A percentile compares a stretch with the other conserved stretches of the same genome.
phyloP scores from a whole-genome alignment of 2,329 filamentous ascomycete genomes.

The Colletotrichum scovillei region DNA sequence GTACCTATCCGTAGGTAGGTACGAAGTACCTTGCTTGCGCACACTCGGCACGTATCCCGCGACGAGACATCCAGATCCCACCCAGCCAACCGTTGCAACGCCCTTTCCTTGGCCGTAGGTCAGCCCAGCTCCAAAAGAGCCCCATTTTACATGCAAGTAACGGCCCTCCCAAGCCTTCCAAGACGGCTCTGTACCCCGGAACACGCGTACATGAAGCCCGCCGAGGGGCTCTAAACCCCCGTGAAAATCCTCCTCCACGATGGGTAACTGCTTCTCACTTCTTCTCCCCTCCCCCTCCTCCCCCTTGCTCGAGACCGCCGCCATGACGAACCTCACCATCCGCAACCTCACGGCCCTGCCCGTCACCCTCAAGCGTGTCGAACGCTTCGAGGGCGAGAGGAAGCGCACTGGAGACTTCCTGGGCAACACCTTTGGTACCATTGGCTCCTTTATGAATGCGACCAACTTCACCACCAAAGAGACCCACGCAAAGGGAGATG shows the following conservation, averaged over 20 bases:
- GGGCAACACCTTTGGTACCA: constrained; percentile 55
- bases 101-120: constrained; percentile 12
- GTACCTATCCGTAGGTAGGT: not conserved
- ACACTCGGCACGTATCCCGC: not conserved
- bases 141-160: constrained; percentile 34
- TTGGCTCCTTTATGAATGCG: constrained; percentile 58
- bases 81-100: constrained; percentile 1
- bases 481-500: constrained; percentile 63
- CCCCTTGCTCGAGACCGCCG: constrained; percentile 33
- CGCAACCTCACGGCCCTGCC: constrained; percentile 83
- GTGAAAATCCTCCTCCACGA: constrained; percentile 31
- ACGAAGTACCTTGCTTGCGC: not conserved
- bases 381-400: constrained; percentile 73
- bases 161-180: constrained; percentile 20
- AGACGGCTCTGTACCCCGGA: constrained; percentile 22
- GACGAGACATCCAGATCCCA: constrained; percentile 21
- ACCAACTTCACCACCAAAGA: constrained; percentile 47
- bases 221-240: constrained; percentile 23
- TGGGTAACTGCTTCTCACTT: constrained; percentile 30
- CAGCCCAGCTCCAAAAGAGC: constrained; percentile 20
- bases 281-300: constrained; percentile 24
- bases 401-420: constrained; percentile 56
- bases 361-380: constrained; percentile 78
- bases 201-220: constrained; percentile 27
- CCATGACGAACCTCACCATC: constrained; percentile 72